A percentile compares a stretch with the other conserved stretches of the same genome.
phyloP scores from a whole-genome alignment of 345 rosid species.

The Syzygium jambos region DNA sequence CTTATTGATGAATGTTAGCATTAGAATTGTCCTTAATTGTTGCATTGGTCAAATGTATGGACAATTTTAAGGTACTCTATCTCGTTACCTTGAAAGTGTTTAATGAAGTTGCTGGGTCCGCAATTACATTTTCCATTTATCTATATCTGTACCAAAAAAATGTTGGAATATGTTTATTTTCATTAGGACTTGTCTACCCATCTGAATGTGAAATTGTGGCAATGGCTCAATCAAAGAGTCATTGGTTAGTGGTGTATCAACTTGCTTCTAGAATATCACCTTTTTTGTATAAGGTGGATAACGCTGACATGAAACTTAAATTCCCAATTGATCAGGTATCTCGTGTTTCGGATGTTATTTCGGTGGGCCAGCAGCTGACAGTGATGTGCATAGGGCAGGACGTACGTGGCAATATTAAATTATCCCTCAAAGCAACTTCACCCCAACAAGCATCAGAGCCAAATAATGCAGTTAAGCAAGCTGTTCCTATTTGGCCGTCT shows the following conservation, averaged over 20 bases:
- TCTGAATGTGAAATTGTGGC: neutral
- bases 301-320: neutral
- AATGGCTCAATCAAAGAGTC: neutral
- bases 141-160: neutral
- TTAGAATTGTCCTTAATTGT: neutral
- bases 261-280: neutral
- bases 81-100: neutral
- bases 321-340: conserved; percentile 47
- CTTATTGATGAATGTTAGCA: neutral
- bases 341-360: conserved; percentile 68
- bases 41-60: neutral
- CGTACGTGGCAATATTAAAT: conserved; percentile 90
- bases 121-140: neutral
- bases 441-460: conserved; percentile 17
- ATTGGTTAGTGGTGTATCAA: neutral
- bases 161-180: neutral
- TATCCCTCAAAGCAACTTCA: conserved; percentile 66
- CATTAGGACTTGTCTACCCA: neutral
- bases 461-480: conserved; percentile 17
- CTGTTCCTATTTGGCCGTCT: conserved; percentile 32
- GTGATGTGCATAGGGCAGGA: conserved; percentile 87
- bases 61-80: neutral
- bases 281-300: neutral
- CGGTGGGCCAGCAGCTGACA: conserved; percentile 69
- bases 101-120: neutral